Evolutionary conservation across 805 yeast genomes (phyloP), one percentile per base, ranked within the genome.

Genomic region (Lipomyces starkeyi): DNA sequence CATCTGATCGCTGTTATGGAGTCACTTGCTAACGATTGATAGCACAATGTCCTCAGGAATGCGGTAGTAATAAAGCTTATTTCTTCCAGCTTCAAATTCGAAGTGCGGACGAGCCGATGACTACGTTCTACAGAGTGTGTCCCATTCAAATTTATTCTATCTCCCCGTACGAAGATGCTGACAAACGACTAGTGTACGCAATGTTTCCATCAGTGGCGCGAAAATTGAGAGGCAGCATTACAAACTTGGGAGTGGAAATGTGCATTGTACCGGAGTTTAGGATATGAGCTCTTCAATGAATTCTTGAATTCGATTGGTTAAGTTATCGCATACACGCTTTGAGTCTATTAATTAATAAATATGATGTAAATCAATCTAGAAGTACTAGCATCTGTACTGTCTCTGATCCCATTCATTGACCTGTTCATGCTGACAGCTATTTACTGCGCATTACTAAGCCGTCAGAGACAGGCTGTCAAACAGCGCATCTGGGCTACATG

Each of bases 71-170:
- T 73, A 91, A 92, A 79, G 99, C 99, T 0, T 95, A 95, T 80
- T 95, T 91, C 83, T 95, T 93, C 85, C 98, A 95, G 80, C 82
- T 95, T 68, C 99, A 95, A 79, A 95, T 95, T 76, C 85, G 99
- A 80, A 91, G 97, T 70, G 99, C 99, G 1, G 99, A 95, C 84
- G 99, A 95, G 82, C 99, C 99, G 29, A 95, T 95, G 98, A 95
- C 99, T 0, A 94, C 98, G 1, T 95, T 95, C 78, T 94, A 91
- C 79, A 93, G 94, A 64, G 78, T 76, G 62, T 25, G 76, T 52
- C 8, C 25, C 22, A 29, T 7, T n/a, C 17, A 11, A 2, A 37
- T 29, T 27, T 40, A 34, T 25, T 3, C 20, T 11, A 32, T 13
- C n/a, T 27, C 1, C 14, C 3, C 22, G 32, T 29, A 43, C 20